Base-by-base conservation (phyloP, 352 stramenopile genomes). In the Phytophthora litchii region DNA sequence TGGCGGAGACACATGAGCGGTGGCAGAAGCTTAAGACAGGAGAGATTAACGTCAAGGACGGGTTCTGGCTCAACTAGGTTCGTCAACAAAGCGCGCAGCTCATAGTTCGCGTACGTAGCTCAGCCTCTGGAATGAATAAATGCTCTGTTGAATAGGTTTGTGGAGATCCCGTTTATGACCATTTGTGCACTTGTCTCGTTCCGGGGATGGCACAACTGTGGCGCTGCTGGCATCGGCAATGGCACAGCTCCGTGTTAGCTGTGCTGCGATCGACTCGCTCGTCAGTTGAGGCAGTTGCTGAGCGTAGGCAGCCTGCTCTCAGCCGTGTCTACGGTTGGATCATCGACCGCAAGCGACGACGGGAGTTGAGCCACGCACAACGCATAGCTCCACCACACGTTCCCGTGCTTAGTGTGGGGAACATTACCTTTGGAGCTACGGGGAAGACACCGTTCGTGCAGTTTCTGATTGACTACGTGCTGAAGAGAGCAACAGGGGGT, bases 401-500 rank as follows among this genome's bases (percentile, higher is more conserved):
- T 36, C 77, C 70, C 6, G 74, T 87, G 13, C 60, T 91, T n/a
- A 88, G 78, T 37, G 74, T 89, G 20, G 81, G 81, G 23, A 91
- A 91, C 65, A 41, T 85, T 49, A 91, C 81, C 2, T 89, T 88
- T 35, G 81, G 81, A 1, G 81, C 75, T n/a, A 91, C 81, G 3
- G 81, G 81, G 47, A 91, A 91, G 66, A 91, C 81, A 35, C 81
- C 81, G 17, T 83, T 76, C 7, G 81, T 81, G 20, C 48, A 81
- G 41, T 76, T 79, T 20, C 64, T 91, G 16, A 38, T 67, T 12
- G 50, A 65, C 29, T 56, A 67, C 3, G 52, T 44, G 10, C 48
- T 80, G 11, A 47, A 31, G n/a, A 14, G 43, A 38, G 37, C 11
- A 19, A 20, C 0, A 0, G 23, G 46, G 19, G 36, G 31, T 9